Evolutionary conservation across 306 rosid genomes (phyloP).

Genomic region (Senna tora): DNA sequence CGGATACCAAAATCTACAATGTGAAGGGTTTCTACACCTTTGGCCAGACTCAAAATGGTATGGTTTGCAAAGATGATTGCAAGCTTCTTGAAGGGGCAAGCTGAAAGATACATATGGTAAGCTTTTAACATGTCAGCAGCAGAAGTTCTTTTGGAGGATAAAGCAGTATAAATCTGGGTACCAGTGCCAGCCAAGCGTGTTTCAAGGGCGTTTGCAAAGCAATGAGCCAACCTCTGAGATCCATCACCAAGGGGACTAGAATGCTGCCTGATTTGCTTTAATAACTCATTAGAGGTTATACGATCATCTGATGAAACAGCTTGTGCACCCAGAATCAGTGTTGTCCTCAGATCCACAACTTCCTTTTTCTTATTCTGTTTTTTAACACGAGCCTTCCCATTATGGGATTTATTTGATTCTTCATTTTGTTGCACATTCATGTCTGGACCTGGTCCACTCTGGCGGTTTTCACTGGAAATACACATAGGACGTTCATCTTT

Average conservation of each 20-base stretch:
- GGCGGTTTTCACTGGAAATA: constrained; percentile 18
- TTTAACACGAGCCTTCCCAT: constrained; percentile 46
- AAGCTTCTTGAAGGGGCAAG: constrained; percentile 62
- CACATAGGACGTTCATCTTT: too few species aligned
- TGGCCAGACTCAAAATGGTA: constrained; percentile 50
- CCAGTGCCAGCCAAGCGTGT: constrained; percentile 71
- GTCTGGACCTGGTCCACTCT: constrained; percentile 25
- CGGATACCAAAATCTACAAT: constrained; percentile 72
- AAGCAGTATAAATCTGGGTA: constrained; percentile 51
- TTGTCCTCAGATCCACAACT: constrained; percentile 58
- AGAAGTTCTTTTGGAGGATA: constrained; percentile 48
- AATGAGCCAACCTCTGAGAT: constrained; percentile 64
- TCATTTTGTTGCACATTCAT: constrained; percentile 42
- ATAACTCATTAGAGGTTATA: constrained; percentile 47
- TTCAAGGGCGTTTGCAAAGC: constrained; percentile 66
- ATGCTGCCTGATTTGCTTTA: constrained; percentile 62
- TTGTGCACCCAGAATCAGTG: constrained; percentile 58
- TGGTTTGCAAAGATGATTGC: constrained; percentile 53
- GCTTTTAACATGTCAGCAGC: constrained; percentile 63
- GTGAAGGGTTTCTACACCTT: constrained; percentile 57
- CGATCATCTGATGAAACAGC: constrained; percentile 63
- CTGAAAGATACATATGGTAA: constrained; percentile 51
- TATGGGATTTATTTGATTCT: constrained; percentile 37
- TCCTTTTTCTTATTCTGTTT: constrained; percentile 45
- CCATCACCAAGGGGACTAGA: constrained; percentile 63